Conservation (phyloP, 305 asterid species). For the Andrographis paniculata region DNA sequence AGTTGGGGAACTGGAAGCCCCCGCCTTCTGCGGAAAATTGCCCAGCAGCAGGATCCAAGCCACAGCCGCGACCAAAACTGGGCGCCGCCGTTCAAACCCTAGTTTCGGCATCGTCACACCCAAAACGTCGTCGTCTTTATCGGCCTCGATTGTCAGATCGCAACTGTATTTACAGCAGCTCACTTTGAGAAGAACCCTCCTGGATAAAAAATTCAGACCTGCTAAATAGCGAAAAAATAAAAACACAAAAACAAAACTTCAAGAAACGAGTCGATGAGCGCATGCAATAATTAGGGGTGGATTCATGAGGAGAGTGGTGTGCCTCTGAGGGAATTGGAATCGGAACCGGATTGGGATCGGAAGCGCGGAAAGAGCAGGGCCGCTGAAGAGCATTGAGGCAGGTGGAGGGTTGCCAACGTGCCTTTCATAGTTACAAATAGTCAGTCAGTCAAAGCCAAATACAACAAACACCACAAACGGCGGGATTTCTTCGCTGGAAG, state of each 20-base stretch:
- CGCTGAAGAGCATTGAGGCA: too few species aligned
- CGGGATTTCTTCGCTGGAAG: too few species aligned
- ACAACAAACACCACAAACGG: too few species aligned
- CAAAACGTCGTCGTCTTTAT: slow-evolving; percentile 18
- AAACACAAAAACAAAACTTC: too few species aligned
- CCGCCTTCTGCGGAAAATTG: slow-evolving; percentile 33
- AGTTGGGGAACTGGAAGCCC: slow-evolving; percentile 72
- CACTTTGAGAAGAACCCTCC: slow-evolving; percentile 22
- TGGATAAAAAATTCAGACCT: slow-evolving; percentile 21
- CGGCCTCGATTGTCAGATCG: slow-evolving; percentile 20
- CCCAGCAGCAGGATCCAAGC: slow-evolving; percentile 41
- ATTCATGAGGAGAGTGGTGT: too few species aligned
- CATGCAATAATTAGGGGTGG: too few species aligned
- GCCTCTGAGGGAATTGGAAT: too few species aligned
- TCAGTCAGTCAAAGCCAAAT: too few species aligned
- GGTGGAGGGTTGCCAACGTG: too few species aligned
- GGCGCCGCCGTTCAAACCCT: slow-evolving; percentile 34
- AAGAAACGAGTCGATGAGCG: too few species aligned
- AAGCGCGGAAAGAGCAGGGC: background rate
- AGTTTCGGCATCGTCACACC: slow-evolving; percentile 19
- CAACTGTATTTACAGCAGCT: slow-evolving; percentile 20
- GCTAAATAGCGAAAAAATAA: slow-evolving; percentile 14
- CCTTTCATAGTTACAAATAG: too few species aligned
- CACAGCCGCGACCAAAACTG: slow-evolving; percentile 35
- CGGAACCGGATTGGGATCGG: background rate